Base-by-base conservation (phyloP, 306 rosid species). In the Nissolia schottii region DNA sequence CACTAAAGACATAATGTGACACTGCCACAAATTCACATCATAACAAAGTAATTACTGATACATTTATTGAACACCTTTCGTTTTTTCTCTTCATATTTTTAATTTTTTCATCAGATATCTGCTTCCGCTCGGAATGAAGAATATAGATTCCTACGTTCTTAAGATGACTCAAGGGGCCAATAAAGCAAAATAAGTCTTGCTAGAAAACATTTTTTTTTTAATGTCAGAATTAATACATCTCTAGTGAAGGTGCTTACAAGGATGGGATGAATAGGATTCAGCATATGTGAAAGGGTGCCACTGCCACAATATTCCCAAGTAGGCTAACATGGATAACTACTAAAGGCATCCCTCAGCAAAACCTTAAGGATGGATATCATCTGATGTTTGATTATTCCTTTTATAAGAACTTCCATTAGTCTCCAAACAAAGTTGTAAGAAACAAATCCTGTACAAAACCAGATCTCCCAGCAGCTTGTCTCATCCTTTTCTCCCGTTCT, bases 401-500 rank as follows among this genome's bases (percentile, higher is more conserved):
- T 77, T 60, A 23, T 45, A 59, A 66, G 23, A 53, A 66, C 71
- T 74, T 80, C 77, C 53, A 50, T 76, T 81, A 84, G 67, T 88
- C 88, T 25, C 79, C 81, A 53, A 91, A 82, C 78, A 95, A 81
- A 29, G 88, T 89, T 14, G 96, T 62, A 18, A 91, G 63, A 67
- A 95, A 73, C 87, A 95, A 64, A 81, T 95, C 97, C 83, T 88
- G 99, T 87, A 91, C 73, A 80, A 95, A 95, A 67, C 90, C 87
- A 41, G 97, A 86, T 83, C 96, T 89, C 73, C 89, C 99, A 2
- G 94, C 85, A 10, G 96, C 95, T 74, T 88, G 97, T 61, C 73
- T 82, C 55, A 84, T 86, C 90, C 92, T 84, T 74, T 72, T 85
- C 78, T 91, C 96, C 15, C 96, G 83, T 79, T 95, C 99, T 81